These are phyloP conservation scores for Phytophthora litchii DNA, from an alignment of 352 stramenopile species.

Conservation along the genomic window DNA sequence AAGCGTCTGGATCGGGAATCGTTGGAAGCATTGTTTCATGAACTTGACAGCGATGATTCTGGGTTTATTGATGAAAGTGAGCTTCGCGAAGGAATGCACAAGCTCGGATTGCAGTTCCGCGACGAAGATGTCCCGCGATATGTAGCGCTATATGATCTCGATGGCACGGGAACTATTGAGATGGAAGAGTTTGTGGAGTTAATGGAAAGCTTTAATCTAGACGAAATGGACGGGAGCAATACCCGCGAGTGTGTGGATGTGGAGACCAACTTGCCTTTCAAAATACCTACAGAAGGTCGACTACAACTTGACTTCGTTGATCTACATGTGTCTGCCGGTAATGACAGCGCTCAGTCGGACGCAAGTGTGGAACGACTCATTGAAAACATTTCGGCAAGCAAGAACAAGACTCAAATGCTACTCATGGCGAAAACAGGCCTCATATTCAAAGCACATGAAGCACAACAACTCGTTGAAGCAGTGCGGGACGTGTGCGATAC, in stretches of 20 bases:
- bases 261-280: slow-evolving; percentile 59
- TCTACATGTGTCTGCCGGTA: slow-evolving; percentile 71
- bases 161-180: slow-evolving; percentile 74
- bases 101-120: slow-evolving; percentile 52
- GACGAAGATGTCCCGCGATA: slow-evolving; percentile 72
- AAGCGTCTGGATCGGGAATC: slow-evolving; percentile 51
- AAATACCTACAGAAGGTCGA: slow-evolving; percentile 64
- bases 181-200: slow-evolving; percentile 81
- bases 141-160: slow-evolving; percentile 76
- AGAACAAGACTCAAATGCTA: slow-evolving; percentile 84
- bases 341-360: slow-evolving; percentile 72
- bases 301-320: slow-evolving; percentile 78
- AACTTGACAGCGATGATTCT: slow-evolving; percentile 72
- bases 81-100: slow-evolving; percentile 54
- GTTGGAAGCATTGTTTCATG: slow-evolving; percentile 58
- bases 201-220: slow-evolving; percentile 71
- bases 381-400: slow-evolving; percentile 76
- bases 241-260: slow-evolving; percentile 65
- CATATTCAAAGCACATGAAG: slow-evolving; percentile 68
- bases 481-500: slow-evolving; percentile 68
- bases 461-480: slow-evolving; percentile 71
- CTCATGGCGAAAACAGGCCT: slow-evolving; percentile 79
- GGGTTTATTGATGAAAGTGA: slow-evolving; percentile 71
- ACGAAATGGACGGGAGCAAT: slow-evolving; percentile 45
- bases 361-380: slow-evolving; percentile 73